phyloP scores from a whole-genome alignment of 1,139 yeast genomes.

The Oligophagozyma castellii region DNA sequence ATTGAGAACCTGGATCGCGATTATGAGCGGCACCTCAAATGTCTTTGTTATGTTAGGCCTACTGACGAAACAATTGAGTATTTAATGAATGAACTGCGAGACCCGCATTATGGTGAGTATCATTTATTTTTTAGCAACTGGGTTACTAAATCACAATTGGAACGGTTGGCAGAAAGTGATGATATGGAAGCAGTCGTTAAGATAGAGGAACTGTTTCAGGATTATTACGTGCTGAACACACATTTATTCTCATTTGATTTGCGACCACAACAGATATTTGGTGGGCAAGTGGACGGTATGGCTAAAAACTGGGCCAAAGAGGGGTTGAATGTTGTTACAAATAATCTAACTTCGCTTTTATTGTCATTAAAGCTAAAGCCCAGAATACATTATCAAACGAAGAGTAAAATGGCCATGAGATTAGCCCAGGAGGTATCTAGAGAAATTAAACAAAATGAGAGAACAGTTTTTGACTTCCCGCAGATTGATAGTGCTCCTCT shows the following conservation, averaged over 20 bases:
- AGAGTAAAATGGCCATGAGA: conserved; percentile 31
- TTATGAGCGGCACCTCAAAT: conserved; percentile 68
- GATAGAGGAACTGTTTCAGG: conserved; percentile 76
- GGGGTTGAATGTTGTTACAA: conserved; percentile 35
- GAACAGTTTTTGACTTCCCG: conserved; percentile 53
- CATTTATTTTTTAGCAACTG: conserved; percentile 66
- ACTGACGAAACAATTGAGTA: conserved; percentile 45
- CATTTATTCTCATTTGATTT: conserved; percentile 45
- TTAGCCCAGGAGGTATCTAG: conserved; percentile 59
- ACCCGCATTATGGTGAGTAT: conserved; percentile 71
- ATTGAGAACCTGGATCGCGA: conserved; percentile 53
- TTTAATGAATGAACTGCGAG: conserved; percentile 50
- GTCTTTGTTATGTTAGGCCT: conserved; percentile 73
- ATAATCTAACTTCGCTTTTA: conserved; percentile 49
- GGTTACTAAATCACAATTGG: conserved; percentile 62
- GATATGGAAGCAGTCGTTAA: conserved; percentile 65
- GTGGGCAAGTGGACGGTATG: conserved; percentile 6
- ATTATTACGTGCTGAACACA: conserved; percentile 58
- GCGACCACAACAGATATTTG: conserved; percentile 11
- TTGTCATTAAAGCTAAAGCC: conserved; percentile 71
- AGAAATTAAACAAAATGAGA: conserved; percentile 42
- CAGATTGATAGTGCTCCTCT: conserved; percentile 57
- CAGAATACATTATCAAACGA: conserved; percentile 58
- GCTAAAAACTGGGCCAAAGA: conserved; percentile 36
- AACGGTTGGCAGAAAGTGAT: conserved; percentile 80